Base-by-base conservation (phyloP, 768 basidiomycete species). In the Kondoa malvinella region DNA sequence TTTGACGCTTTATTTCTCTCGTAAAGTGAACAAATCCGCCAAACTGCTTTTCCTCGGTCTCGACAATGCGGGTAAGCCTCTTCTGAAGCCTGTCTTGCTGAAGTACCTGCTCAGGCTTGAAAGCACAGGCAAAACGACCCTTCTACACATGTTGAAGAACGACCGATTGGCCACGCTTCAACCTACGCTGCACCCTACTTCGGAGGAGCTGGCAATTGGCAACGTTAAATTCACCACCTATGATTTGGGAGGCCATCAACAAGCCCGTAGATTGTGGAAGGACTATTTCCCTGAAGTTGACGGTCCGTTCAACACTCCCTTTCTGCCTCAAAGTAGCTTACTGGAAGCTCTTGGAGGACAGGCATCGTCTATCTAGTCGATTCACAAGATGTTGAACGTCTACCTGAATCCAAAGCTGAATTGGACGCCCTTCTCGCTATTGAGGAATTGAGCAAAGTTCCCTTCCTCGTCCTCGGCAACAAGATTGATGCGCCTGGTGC, bases 241-340 rank as follows among this genome's bases (percentile, higher is more conserved):
- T 74, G 95, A 99, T 78, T 82, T 99, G 65, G 95, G 95, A 75
- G 95, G 95, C 76, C 95, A 97, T 80, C 86, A 87, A 77, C 94
- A 96, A 77, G 95, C 95, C 66, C 92, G 95, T 73, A 89, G 95
- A 73, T 86, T 97, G 77, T 99, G 95, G 95, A 86, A 92, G 68
- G 92, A 99, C 79, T 99, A 97, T 81, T 97, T 99, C 86, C 95
- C 95, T 63, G 95, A 97, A 78, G 95, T 97, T 57, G 92, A 99
- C 74, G 94, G 91, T 50, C 21, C 40, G 40, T 50, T 50, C 21
- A 8, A 8, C 12, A 8, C 21, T 50, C 40, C 21, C 40, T 50
- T 50, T 50, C 12, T 8, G 40, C 40, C 8, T 21, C 8, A 50
- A 8, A 21, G 8, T 50, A 8, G 40, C 40, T 50, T 50, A 50